Evolutionary conservation across 768 basidiomycete genomes (phyloP).

Genomic region (Tricholoma hemisulphureum): DNA sequence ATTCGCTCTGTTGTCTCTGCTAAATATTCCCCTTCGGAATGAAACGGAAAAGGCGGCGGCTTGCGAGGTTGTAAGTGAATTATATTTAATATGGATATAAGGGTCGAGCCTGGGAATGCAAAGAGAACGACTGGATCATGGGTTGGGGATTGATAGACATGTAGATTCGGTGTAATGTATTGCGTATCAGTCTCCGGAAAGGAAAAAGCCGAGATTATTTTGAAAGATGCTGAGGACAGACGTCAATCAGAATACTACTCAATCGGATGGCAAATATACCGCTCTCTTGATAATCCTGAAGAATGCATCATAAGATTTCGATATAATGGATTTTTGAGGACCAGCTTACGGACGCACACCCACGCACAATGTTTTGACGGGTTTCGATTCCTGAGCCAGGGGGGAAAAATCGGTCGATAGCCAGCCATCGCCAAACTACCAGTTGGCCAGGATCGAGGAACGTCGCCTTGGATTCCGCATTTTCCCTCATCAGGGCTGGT

Average conservation of each 20-base stretch:
- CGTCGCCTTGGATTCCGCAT: slow-evolving; percentile 22
- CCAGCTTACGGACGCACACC: slow-evolving; percentile 57
- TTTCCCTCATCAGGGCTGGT: slow-evolving; percentile 44
- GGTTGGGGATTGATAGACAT: slow-evolving; percentile 41
- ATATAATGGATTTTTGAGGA: background rate
- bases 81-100: slow-evolving; percentile 46
- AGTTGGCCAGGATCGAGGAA: slow-evolving; percentile 50
- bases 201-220: slow-evolving; percentile 49
- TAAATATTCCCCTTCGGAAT: slow-evolving; percentile 22
- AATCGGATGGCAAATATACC: slow-evolving; percentile 40
- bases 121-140: slow-evolving; percentile 56
- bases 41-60: slow-evolving; percentile 40
- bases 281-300: slow-evolving; percentile 75
- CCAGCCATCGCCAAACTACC: slow-evolving; percentile 68
- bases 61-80: slow-evolving; percentile 43
- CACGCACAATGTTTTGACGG: slow-evolving; percentile 43
- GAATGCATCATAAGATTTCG: background rate
- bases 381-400: slow-evolving; percentile 30
- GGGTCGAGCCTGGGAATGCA: slow-evolving; percentile 36
- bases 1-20: slow-evolving; percentile 19
- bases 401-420: slow-evolving; percentile 63
- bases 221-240: slow-evolving; percentile 57
- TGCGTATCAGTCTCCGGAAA: slow-evolving; percentile 40
- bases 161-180: slow-evolving; percentile 34
- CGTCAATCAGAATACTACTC: background rate